Evolutionary conservation across 1,284 basidiomycete genomes (phyloP).

Genomic region (Ganoderma sp.): DNA sequence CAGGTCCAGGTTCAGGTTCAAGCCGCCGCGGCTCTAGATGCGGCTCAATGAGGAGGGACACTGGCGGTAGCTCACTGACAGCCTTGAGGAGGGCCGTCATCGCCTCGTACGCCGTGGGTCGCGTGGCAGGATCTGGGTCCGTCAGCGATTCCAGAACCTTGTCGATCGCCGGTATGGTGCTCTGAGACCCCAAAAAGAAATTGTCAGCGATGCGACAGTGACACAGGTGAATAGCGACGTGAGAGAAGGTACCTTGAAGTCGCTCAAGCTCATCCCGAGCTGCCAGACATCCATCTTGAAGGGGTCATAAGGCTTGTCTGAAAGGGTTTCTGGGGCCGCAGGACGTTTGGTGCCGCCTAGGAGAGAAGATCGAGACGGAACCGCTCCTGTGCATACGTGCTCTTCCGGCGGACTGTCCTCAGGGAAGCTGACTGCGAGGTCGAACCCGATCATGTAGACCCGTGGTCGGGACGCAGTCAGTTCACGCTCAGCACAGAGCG

Average conservation of each 20-base stretch:
- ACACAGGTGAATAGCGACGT: too few species aligned
- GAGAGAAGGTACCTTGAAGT: conserved; percentile 12
- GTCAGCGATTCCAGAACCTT: not conserved
- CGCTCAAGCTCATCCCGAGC: conserved; percentile 7
- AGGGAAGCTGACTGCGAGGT: conserved; percentile 14
- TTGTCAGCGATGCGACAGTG: not conserved
- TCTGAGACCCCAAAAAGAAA: not conserved
- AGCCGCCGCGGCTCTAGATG: not conserved
- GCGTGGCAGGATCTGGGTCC: conserved; percentile 1
- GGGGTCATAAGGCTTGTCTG: conserved; percentile 30
- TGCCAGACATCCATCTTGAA: conserved; percentile 25
- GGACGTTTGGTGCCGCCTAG: conserved; percentile 22
- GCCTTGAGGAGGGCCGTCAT: not conserved
- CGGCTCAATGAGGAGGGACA: too few species aligned
- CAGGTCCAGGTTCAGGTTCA: too few species aligned
- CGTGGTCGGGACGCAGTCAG: conserved; percentile 15
- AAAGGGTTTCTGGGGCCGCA: conserved; percentile 24
- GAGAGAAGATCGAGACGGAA: conserved; percentile 1
- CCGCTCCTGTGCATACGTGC: conserved; percentile 12
- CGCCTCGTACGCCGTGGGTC: conserved; percentile 1
- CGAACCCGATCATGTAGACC: conserved; percentile 24
- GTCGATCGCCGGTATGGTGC: conserved; percentile 13
- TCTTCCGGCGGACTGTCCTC: conserved; percentile 24
- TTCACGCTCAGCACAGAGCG: not conserved
- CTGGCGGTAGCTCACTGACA: not conserved